phyloP scores from a whole-genome alignment of 73 alveolate genomes.

The Paramecium sexaurelia region DNA sequence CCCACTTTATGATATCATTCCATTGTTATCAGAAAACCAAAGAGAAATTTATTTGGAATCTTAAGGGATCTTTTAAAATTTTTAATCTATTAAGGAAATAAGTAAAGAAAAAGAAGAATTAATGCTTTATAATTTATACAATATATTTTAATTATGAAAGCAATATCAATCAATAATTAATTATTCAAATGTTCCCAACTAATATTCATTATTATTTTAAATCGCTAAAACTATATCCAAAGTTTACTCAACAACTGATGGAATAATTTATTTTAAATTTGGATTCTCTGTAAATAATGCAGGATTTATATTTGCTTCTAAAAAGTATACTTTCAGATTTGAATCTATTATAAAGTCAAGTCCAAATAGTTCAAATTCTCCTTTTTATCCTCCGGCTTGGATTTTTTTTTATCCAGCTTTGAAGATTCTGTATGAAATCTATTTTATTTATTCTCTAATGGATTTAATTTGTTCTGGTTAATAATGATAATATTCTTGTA shows the following conservation, averaged over 20 bases:
- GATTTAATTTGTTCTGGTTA: neutral
- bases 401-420: slow-evolving; percentile 54
- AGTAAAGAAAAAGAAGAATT: neutral
- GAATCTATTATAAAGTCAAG: slow-evolving; percentile 37
- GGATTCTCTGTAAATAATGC: slow-evolving; percentile 53
- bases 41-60: slow-evolving; percentile 1
- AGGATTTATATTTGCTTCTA: slow-evolving; percentile 62
- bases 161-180: neutral
- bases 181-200: slow-evolving; percentile 18
- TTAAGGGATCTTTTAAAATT: neutral
- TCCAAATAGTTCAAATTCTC: slow-evolving; percentile 60
- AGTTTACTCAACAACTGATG: slow-evolving; percentile 15
- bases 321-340: slow-evolving; percentile 38
- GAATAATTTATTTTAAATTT: slow-evolving; percentile 23
- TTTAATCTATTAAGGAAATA: neutral
- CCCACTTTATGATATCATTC: neutral
- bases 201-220: neutral
- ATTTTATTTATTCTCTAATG: slow-evolving; percentile 17
- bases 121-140: slow-evolving; percentile 39
- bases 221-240: slow-evolving; percentile 1
- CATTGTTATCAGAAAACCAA: neutral
- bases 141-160: slow-evolving; percentile 32
- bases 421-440: neutral
- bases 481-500: neutral
- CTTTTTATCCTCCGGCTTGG: slow-evolving; percentile 33